Base-by-base conservation (phyloP, 2,329 filamentous ascomycete species). In the Colletotrichum zoysiae region DNA sequence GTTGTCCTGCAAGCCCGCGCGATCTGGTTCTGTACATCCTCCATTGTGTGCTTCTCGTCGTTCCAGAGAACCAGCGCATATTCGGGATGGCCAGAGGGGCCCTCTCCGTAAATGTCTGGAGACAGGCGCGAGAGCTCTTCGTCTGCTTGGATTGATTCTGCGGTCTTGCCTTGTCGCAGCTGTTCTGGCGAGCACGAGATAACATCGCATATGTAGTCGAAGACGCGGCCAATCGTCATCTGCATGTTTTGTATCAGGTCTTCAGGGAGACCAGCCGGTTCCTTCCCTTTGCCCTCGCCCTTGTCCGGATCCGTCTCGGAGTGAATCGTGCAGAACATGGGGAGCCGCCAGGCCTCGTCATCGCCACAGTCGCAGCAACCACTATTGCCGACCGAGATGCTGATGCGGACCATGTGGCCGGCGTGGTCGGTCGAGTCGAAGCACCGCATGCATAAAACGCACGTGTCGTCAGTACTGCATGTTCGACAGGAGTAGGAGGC, bases 311-410 rank as follows among this genome's bases (percentile, higher is more conserved):
- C 83, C 79, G 82, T 86, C 74, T 91, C 87, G 53, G 94, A 95
- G 80, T 99, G 96, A 78, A 99, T 98, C 46, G 95, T 95, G 84
- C 96, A 99, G 79, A 93, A 91, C 74, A 98, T 88, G 55, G 95
- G 95, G 59, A 90, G 86, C 79, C 91, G 91, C 95, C 97, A 99
- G 14, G 96, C 97, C 82, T 99, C 97, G 26, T 92, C 90, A 79
- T 99, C 96, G 71, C 96, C 96, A 79, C 96, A 99, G 82, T 99
- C 96, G 82, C 96, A 99, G 84, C 97, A 98, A 56, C 95, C 95
- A 78, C 93, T 96, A 79, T 98, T 97, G 8, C 95, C 95, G 2
- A 93, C 90, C 1, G 95, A 97, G 58, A 97, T 91, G 70, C 88
- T 93, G 70, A 99, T 94, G 77, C 93, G 92, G 67, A 98, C 95